Base-by-base conservation (phyloP, 805 yeast species). In the Scheffersomyces stipitis region DNA sequence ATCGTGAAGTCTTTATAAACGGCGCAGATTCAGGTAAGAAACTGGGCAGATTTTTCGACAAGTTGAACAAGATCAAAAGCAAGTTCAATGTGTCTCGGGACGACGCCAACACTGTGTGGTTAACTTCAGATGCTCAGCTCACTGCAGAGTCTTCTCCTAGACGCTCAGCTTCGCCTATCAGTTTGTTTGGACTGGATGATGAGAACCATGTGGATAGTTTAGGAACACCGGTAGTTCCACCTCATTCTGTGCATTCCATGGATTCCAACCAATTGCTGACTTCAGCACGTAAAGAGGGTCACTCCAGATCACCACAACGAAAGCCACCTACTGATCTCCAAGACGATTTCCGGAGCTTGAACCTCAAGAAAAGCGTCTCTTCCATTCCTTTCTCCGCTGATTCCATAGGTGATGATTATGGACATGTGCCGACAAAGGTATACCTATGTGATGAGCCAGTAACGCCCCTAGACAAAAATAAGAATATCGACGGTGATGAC, bases 401-500 rank as follows among this genome's bases (percentile, higher is more conserved):
- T 33, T 51, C 64, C 4, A 66, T 69, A 30, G 72, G 71, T 1
- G 57, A 59, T 5, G 54, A 49, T 6, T 48, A 46, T 13, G 55
- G 50, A 6, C 40, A 37, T n/a, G 44, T 41, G 4, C 71, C 73
- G 1, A 59, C 70, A 1, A 53, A 55, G 18, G 72, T 66, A 4
- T 66, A 49, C 44, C 50, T 62, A 37, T 45, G 65, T 54, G 69
- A 61, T 34, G 38, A 62, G 37, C 66, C 51, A 26, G 64, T 64
- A 15, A 51, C 56, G 40, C 54, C 69, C 5, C 49, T 66, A 31
- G 46, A 48, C 4, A 28, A 33, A 31, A 38, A 42, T 15, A 40
- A 47, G n/a, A 88, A 73, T 31, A 89, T 90, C 54, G 93, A 90
- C 0, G 98, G 99, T 30, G 90, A 71, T 51, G 90, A 95, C 34